A percentile compares a stretch with the other conserved stretches of the same genome.
These are phyloP conservation scores for Myochromella boudieri DNA, from an alignment of 768 basidiomycete species.

Conservation along the genomic window DNA sequence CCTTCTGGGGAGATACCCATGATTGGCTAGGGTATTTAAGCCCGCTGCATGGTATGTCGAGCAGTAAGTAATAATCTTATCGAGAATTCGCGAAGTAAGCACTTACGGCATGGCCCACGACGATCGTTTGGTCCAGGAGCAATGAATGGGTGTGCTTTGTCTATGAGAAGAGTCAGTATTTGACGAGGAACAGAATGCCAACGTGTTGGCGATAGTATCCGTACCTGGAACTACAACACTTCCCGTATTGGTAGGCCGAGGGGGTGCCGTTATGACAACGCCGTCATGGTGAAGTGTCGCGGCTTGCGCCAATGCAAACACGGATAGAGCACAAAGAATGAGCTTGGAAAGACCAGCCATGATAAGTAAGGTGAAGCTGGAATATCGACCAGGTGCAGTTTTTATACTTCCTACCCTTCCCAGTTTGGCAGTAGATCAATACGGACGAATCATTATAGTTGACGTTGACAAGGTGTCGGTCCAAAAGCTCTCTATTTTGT, in stretches of 20 bases:
- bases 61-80: background rate
- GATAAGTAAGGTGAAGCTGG: too few relatives aligned
- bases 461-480: too few relatives aligned
- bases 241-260: background rate
- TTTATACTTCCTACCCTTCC: too few relatives aligned
- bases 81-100: background rate
- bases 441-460: too few relatives aligned
- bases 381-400: too few relatives aligned
- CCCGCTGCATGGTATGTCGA: background rate
- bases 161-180: background rate
- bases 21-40: background rate
- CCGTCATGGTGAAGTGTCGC: too few relatives aligned
- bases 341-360: too few relatives aligned
- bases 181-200: background rate
- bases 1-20: background rate
- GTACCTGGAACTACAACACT: background rate
- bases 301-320: too few relatives aligned
- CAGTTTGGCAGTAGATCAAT: too few relatives aligned
- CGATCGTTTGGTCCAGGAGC: background rate
- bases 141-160: background rate
- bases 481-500: too few relatives aligned
- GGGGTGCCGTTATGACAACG: background rate
- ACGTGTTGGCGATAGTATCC: background rate
- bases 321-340: too few relatives aligned
- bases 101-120: background rate